These are phyloP conservation scores for Wickerhamiella parazyma DNA, from an alignment of 805 yeast species.

Conservation along the genomic window DNA sequence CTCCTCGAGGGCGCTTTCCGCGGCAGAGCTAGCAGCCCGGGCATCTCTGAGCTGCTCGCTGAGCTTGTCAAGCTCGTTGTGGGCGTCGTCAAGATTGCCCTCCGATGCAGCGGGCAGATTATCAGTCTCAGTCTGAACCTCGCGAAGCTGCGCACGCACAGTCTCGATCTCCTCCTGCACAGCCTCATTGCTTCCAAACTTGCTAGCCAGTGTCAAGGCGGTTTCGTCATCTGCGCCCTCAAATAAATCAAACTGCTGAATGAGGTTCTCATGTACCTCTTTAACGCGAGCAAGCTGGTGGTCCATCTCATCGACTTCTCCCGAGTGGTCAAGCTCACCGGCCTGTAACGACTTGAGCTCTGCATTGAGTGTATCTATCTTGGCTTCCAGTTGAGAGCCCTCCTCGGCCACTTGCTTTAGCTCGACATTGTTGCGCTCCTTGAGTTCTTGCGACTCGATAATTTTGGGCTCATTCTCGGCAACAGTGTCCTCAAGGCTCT, in stretches of 20 bases:
- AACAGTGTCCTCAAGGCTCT: neutral
- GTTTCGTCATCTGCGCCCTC: constrained; percentile 10
- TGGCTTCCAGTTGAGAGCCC: constrained; percentile 11
- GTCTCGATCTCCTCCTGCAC: constrained; percentile 18
- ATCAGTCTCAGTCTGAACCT: constrained; percentile 21
- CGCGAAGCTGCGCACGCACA: constrained; percentile 19
- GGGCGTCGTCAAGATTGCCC: constrained; percentile 1
- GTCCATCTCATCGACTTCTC: constrained; percentile 11
- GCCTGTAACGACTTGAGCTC: constrained; percentile 16
- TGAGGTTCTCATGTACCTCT: neutral
- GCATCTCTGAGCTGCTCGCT: constrained; percentile 1
- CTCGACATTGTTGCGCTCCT: constrained; percentile 8
- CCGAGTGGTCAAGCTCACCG: constrained; percentile 17
- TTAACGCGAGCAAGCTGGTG: constrained; percentile 4
- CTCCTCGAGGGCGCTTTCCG: constrained; percentile 39
- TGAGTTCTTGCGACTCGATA: neutral
- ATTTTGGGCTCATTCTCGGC: neutral
- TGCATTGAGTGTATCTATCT: constrained; percentile 9
- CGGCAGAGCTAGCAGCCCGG: constrained; percentile 40
- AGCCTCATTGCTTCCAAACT: constrained; percentile 13
- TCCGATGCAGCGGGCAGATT: neutral
- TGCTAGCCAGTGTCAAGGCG: constrained; percentile 20
- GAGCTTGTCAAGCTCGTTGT: constrained; percentile 3
- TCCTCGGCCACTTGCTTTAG: constrained; percentile 10
- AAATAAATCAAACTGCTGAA: constrained; percentile 24